phyloP scores from a whole-genome alignment of 208 protist genomes.

The Entamoeba histolytica region DNA sequence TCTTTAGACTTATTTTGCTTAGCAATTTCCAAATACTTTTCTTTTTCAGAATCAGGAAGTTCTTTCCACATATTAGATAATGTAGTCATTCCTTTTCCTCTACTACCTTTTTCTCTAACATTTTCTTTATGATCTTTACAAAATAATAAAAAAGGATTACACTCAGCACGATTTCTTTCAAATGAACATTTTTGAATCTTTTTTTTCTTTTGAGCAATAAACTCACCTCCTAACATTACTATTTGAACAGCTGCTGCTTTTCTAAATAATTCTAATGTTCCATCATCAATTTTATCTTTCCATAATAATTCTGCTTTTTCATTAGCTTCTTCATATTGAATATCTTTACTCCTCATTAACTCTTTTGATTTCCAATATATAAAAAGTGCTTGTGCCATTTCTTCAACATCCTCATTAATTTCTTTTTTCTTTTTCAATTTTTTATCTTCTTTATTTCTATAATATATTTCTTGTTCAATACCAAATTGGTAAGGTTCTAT shows the following conservation, averaged over 20 bases:
- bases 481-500: too few species aligned
- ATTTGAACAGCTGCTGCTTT: background rate
- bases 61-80: background rate
- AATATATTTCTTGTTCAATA: too few species aligned
- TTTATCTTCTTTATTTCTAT: background rate
- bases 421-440: background rate
- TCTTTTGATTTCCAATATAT: background rate
- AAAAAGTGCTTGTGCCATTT: background rate
- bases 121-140: background rate
- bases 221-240: background rate
- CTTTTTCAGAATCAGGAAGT: background rate
- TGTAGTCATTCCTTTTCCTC: background rate
- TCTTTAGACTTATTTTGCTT: background rate
- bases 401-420: background rate
- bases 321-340: background rate
- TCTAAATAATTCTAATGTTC: background rate
- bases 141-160: background rate
- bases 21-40: background rate
- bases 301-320: background rate
- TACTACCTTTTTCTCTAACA: background rate
- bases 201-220: background rate
- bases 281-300: background rate
- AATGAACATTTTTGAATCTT: background rate
- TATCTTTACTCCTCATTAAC: background rate
- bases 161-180: background rate